phyloP scores from a whole-genome alignment of 768 basidiomycete genomes.

The Suillus tomentosus region DNA sequence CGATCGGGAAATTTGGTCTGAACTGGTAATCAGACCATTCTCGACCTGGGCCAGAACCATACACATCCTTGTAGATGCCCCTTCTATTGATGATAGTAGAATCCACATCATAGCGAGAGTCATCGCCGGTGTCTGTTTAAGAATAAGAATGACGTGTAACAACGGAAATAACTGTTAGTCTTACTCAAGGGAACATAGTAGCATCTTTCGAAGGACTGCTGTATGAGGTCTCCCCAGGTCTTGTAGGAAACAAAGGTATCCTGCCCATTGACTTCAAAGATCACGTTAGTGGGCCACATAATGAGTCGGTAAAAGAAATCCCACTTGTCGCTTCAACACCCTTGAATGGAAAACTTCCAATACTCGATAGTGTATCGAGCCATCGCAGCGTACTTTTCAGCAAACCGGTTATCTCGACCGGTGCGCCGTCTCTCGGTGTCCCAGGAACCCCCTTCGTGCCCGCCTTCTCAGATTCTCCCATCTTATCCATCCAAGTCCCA shows the following conservation, averaged over 20 bases:
- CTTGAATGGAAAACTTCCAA: constrained; percentile 83
- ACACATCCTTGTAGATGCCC: constrained; percentile 98
- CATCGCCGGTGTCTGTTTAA: constrained; percentile 65
- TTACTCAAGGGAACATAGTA: constrained; percentile 87
- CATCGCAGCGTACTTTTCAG: constrained; percentile 92
- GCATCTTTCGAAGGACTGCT: constrained; percentile 82
- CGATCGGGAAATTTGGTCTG: constrained; percentile 90
- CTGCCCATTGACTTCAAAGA: constrained; percentile 63
- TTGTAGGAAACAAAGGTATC: constrained; percentile 78
- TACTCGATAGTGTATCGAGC: constrained; percentile 66
- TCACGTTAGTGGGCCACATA: constrained; percentile 9
- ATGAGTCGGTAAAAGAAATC: constrained; percentile 31
- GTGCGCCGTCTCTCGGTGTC: constrained; percentile 93
- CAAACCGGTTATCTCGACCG: constrained; percentile 93
- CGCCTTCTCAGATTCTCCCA: constrained; percentile 91
- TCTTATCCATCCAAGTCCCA: constrained; percentile 99
- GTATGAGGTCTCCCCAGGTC: constrained; percentile 87
- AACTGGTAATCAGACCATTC: constrained; percentile 99
- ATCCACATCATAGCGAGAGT: constrained; percentile 70
- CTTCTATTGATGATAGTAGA: constrained; percentile 77
- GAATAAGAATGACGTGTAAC: constrained; percentile 3
- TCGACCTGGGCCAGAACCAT: constrained; percentile 81
- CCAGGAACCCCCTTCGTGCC: constrained; percentile 96
- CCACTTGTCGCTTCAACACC: constrained; percentile 81
- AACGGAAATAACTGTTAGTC: constrained; percentile 18